Base-by-base conservation (phyloP, 805 yeast species). In the Vanderwaltozyma tropicalis region DNA sequence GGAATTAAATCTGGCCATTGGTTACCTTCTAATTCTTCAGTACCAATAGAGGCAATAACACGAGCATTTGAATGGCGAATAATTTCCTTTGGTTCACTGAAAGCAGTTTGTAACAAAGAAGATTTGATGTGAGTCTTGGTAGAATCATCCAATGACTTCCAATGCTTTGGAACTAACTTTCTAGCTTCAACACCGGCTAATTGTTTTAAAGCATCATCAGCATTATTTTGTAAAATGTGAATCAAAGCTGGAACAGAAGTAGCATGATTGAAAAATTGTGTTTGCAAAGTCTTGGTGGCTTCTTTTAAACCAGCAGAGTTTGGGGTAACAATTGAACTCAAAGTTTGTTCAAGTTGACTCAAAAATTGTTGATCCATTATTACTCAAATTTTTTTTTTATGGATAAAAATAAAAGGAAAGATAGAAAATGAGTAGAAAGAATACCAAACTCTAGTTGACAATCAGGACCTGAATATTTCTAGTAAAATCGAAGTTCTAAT, bases 151-250 rank as follows among this genome's bases (percentile, higher is more conserved):
- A 61, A 27, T 11, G 47, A 21, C 18, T 51, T 59, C 97, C 97
- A 92, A 54, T 76, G 78, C 46, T 71, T 67, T 37, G 69, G 55
- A 28, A 88, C 76, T 55, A 82, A 73, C 62, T 92, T 92, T 64
- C 95, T 78, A 29, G 88, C 86, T 66, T 92, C 98, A 45, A 92
- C 95, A 44, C 96, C 94, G n/a, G 96, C 94, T 44, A 92, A 70
- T 62, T 87, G 95, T 53, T 84, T 81, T 49, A 88, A 59, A 52
- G 82, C 83, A 46, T 74, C 80, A 51, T 78, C 78, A 29, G 70
- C 63, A 48, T 79, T 77, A 47, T 68, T 71, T 61, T 83, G 87
- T 54, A 86, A 69, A 43, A 92, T 74, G 53, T 84, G 92, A 50
- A 89, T 67, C 58, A 89, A 68, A 10, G 95, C 79, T 15, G 95